Conservation (phyloP, 805 yeast genomes). For the Ogataea degrootiae region DNA sequence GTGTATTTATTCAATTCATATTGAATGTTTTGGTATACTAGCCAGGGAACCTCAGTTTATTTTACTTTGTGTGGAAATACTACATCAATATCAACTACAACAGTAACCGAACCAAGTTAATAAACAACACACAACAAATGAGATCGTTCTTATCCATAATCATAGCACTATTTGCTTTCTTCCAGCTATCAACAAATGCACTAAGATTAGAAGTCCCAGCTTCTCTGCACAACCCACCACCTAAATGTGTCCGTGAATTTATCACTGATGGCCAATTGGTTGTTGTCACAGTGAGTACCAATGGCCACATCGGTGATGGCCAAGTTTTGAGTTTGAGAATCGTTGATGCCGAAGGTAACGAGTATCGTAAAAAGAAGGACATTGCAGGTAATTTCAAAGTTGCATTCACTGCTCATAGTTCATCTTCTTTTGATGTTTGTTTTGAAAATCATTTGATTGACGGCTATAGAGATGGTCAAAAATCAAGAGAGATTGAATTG, state of each 20-base stretch:
- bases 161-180: conserved; percentile 5
- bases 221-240: conserved; percentile 30
- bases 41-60: no score
- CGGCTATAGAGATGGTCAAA: conserved; percentile 35
- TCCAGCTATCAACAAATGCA: conserved; percentile 10
- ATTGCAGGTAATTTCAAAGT: conserved; percentile 67
- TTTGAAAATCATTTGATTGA: conserved; percentile 59
- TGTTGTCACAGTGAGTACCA: conserved; percentile 72
- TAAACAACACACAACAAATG: neutral
- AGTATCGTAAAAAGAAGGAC: conserved; percentile 72
- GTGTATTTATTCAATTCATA: no score
- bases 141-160: conserved; percentile 5
- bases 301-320: conserved; percentile 82
- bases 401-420: conserved; percentile 80
- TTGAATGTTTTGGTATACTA: no score
- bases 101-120: neutral
- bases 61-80: neutral
- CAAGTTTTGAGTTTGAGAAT: conserved; percentile 67
- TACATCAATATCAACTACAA: neutral
- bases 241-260: conserved; percentile 90
- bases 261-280: conserved; percentile 81
- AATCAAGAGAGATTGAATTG: conserved; percentile 72
- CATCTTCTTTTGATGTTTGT: conserved; percentile 88
- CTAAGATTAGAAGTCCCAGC: conserved; percentile 32
- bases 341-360: conserved; percentile 79